These are phyloP conservation scores for Kodamaea kaohsiungensis DNA, from an alignment of 805 yeast species.

Conservation along the genomic window DNA sequence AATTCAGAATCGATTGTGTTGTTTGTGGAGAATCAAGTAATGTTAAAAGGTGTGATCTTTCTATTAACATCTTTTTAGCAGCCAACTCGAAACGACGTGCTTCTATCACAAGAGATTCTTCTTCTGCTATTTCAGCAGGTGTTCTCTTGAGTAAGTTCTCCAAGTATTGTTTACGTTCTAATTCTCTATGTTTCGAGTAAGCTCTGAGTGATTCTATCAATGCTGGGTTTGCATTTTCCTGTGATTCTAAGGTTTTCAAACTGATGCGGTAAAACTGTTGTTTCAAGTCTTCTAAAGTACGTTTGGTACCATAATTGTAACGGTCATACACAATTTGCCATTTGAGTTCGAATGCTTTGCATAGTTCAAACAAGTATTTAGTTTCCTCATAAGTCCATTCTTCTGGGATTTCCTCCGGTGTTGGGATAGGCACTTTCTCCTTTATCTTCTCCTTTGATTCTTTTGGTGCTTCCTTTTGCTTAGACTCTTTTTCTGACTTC, in stretches of 20 bases:
- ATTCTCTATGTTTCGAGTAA: constrained; percentile 70
- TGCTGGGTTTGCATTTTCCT: constrained; percentile 43
- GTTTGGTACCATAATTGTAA: constrained; percentile 31
- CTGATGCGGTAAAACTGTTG: constrained; percentile 76
- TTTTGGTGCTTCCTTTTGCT: constrained; percentile 11
- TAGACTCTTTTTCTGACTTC: constrained; percentile 8
- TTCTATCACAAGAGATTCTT: constrained; percentile 89
- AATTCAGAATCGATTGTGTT: constrained; percentile 73
- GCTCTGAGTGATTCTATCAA: constrained; percentile 61
- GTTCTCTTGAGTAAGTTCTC: constrained; percentile 75
- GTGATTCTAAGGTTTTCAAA: constrained; percentile 43
- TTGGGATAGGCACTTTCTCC: background rate
- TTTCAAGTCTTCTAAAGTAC: constrained; percentile 78
- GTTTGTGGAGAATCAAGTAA: constrained; percentile 85
- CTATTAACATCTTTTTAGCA: constrained; percentile 83
- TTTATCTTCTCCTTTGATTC: background rate
- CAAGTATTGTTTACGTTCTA: constrained; percentile 77
- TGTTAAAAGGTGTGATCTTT: constrained; percentile 75
- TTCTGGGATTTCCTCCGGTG: constrained; percentile 14
- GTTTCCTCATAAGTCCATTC: constrained; percentile 81
- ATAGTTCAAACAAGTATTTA: constrained; percentile 70
- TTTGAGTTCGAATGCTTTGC: constrained; percentile 59
- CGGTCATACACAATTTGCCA: constrained; percentile 71
- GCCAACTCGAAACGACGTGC: constrained; percentile 90
- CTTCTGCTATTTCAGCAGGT: constrained; percentile 98